phyloP scores from a whole-genome alignment of 495 filamentous ascomycete species.

The Usnea hakonensis region DNA sequence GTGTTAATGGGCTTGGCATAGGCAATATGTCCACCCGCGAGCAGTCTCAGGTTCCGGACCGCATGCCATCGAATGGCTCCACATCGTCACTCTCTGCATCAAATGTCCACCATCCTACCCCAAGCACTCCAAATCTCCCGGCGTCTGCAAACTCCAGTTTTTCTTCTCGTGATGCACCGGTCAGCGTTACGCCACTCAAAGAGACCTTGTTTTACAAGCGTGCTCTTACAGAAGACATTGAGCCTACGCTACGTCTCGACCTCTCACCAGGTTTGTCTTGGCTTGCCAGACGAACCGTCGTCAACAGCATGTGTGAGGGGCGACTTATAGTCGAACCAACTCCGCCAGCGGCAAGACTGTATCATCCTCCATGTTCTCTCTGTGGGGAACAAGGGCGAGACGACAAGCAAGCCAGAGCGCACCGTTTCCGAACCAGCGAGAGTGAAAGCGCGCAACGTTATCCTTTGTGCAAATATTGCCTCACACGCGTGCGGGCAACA shows the following conservation, averaged over 20 bases:
- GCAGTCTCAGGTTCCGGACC: conserved; percentile 13
- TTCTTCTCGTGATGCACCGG: conserved; percentile 26
- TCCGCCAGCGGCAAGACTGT: conserved; percentile 49
- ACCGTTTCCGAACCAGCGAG: conserved; percentile 83
- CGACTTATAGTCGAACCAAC: conserved; percentile 82
- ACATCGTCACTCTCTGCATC: conserved; percentile 40
- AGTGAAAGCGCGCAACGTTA: conserved; percentile 76
- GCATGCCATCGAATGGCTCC: conserved; percentile 33
- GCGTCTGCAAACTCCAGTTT: conserved; percentile 22
- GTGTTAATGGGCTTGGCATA: conserved; percentile 43
- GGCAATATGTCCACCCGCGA: conserved; percentile 38
- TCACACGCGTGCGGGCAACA: conserved; percentile 71
- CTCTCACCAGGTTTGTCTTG: conserved; percentile 85
- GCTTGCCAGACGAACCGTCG: conserved; percentile 75
- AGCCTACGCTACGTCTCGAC: conserved; percentile 86
- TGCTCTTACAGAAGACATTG: conserved; percentile 77
- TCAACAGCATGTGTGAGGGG: conserved; percentile 78
- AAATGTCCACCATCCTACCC: conserved; percentile 31
- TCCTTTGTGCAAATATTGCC: conserved; percentile 83
- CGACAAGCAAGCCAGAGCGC: conserved; percentile 63
- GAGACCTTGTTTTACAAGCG: conserved; percentile 94
- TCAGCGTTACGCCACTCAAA: conserved; percentile 52
- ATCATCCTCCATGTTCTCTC: conserved; percentile 70
- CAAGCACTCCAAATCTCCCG: conserved; percentile 25
- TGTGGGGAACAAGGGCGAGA: conserved; percentile 77